Evolutionary conservation across 1,139 yeast genomes (phyloP), one percentile per base, ranked within the genome.

Genomic region (Torulaspora globosa): DNA sequence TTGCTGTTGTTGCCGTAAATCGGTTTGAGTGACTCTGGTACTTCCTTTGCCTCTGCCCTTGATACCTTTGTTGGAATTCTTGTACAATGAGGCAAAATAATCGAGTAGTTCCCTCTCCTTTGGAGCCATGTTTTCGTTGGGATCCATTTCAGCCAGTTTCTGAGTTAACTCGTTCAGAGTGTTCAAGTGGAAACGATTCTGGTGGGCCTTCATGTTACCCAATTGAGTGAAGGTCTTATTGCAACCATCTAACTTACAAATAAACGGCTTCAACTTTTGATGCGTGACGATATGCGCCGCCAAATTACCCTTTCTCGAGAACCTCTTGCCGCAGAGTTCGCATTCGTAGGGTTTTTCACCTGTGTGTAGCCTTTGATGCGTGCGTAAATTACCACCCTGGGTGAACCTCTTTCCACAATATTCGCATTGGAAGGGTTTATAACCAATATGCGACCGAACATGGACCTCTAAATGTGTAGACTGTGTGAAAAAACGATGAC

Each of bases 201-300:
- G 97, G 66, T 90, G 97, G 0, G 95, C 85, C 67, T 90, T 90
- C 70, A 90, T 75, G 63, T 90, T 90, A 2, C 97, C 97, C 56
- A 89, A 72, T 68, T 90, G 97, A 0, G 96, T 86, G 60, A 90
- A 90, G 2, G 85, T 77, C 68, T 89, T 89, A 57, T 79, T 82
- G 69, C 97, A 90, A 45, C 76, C 73, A 65, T 88, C 96, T 49
- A 90, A 72, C 55, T 78, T 80, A 67, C 97, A 90, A 50, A 78
- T 78, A 64, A 72, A 87, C 7, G 96, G 96, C 58, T 85, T 82
- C 51, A 79, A 71, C 57, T 85, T 81, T 48, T 81, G 82, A 68
- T 87, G 97, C 0, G 95, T 88, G 48, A 86, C 69, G 63, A 74
- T 72, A 67, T 89, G 97, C 9, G 95, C 95, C 18, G 90, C 90